These are phyloP conservation scores for Astragalus glycyphyllos DNA, from an alignment of 306 rosid species.

Conservation along the genomic window DNA sequence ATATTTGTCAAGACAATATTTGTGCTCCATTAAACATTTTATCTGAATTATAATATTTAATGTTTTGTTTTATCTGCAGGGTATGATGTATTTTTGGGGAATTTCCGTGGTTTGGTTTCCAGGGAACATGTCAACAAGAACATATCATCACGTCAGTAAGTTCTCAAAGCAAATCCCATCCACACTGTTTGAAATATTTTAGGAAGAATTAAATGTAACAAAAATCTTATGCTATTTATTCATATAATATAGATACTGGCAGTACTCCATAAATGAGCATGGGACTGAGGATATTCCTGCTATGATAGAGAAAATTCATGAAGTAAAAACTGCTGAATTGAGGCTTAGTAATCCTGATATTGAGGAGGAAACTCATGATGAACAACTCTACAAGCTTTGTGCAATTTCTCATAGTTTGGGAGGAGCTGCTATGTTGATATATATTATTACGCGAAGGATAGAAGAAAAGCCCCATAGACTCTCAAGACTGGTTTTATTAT, in stretches of 20 bases:
- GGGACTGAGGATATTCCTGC: constrained; percentile 95
- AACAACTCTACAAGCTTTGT: constrained; percentile 84
- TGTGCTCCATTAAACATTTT: constrained; percentile 8
- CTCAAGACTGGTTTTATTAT: constrained; percentile 78
- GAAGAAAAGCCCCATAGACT: constrained; percentile 85
- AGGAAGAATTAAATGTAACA: background rate
- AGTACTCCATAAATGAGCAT: constrained; percentile 89
- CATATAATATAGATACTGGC: constrained; percentile 78
- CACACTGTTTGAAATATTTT: constrained; percentile 1
- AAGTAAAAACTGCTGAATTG: constrained; percentile 79
- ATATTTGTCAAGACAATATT: constrained; percentile 28
- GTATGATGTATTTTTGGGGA: constrained; percentile 87
- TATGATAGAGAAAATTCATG: constrained; percentile 81
- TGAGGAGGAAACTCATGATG: constrained; percentile 61
- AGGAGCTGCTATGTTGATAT: constrained; percentile 85
- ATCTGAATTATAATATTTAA: constrained; percentile 17
- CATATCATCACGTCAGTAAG: constrained; percentile 87
- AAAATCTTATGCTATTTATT: background rate
- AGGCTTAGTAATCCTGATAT: constrained; percentile 67
- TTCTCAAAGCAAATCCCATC: constrained; percentile 28
- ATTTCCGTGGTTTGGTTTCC: constrained; percentile 83
- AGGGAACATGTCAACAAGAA: constrained; percentile 81
- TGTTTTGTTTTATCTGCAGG: constrained; percentile 53
- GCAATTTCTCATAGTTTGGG: constrained; percentile 89
- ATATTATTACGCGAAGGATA: constrained; percentile 64